Evolutionary conservation across 495 filamentous ascomycete genomes (phyloP).

Genomic region (Penicillium malachiteum): DNA sequence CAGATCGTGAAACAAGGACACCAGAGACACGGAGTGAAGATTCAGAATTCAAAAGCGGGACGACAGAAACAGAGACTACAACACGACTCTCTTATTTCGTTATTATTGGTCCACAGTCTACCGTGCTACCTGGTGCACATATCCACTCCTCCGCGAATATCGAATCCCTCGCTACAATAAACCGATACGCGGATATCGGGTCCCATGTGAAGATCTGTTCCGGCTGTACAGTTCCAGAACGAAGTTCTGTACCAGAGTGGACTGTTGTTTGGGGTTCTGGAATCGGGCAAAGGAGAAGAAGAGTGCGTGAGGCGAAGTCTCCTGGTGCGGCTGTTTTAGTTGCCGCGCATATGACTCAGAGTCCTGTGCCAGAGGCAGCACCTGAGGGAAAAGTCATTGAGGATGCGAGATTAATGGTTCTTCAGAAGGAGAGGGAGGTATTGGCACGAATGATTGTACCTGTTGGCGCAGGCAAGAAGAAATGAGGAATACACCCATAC

Average conservation of each 20-base stretch:
- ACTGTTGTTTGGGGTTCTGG: constrained; percentile 45
- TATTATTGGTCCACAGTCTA: constrained; percentile 32
- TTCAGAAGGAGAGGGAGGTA: constrained; percentile 45
- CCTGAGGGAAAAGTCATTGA: constrained; percentile 40
- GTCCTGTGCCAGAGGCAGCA: constrained; percentile 20
- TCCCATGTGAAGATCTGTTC: constrained; percentile 44
- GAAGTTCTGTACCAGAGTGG: constrained; percentile 36
- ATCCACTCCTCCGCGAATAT: constrained; percentile 37
- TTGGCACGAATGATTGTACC: constrained; percentile 39
- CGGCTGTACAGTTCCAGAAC: constrained; percentile 31
- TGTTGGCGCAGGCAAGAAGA: constrained; percentile 31
- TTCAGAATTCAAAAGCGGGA: background rate
- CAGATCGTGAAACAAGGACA: background rate
- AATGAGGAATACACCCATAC: constrained; percentile 18
- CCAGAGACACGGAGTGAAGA: background rate
- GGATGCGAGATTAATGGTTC: constrained; percentile 46
- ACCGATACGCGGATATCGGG: constrained; percentile 33
- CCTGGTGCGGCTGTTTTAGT: constrained; percentile 23
- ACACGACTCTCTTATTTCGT: constrained; percentile 40
- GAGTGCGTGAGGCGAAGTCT: constrained; percentile 24
- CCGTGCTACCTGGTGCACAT: constrained; percentile 34
- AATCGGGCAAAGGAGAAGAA: constrained; percentile 33
- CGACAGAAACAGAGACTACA: constrained; percentile 7
- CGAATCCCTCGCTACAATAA: constrained; percentile 34
- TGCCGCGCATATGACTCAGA: constrained; percentile 20